Evolutionary conservation across 208 protist genomes (phyloP), one percentile per base, ranked within the genome.

Genomic region (Crithidia sp.): DNA sequence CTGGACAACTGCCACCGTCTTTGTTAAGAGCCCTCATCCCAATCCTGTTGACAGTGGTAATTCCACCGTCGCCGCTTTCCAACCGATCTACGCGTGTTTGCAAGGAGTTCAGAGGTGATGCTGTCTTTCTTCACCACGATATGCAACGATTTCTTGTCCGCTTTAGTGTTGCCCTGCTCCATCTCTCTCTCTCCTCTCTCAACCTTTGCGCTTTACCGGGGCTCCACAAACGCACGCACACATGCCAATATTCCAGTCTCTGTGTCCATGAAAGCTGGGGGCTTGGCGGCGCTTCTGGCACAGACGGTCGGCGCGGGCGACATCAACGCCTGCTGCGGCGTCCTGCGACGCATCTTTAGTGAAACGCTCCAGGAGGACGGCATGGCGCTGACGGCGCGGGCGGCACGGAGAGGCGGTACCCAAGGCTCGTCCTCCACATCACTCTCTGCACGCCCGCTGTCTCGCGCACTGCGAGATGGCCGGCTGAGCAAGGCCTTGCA

Each of bases 321-420:
- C 74, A 58, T 95, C n/a, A 95, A 95, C 76, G 87, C 87, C 47
- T 95, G 86, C 77, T 95, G 90, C 73, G 87, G 90, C 43, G 70
- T 93, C 14, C 69, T 95, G 67, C 83, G 90, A 17, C 85, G 88
- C 45, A 78, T 93, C 55, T 85, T 89, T 40, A 91, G 88, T 62
- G 88, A 95, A 66, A 65, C 78, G 13, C 43, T 81, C 47, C 64
- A 54, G 39, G 69, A 56, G 7, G 57, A 72, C 56, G 9, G 41
- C 17, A 5, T 28, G 13, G 59, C 54, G 17, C n/a, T 77, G 58
- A 40, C 62, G 60, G 45, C 55, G 53, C 39, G 39, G 41, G 5
- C 39, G 63, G 10, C 65, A 53, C 5, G 16, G 10, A 39, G 44
- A 2, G 7, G 13, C 28, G 4, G 7, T 2, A 5, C 40, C 36